Base-by-base conservation (phyloP, 2,329 filamentous ascomycete genomes). In the Akanthomyces uredinophilus region DNA sequence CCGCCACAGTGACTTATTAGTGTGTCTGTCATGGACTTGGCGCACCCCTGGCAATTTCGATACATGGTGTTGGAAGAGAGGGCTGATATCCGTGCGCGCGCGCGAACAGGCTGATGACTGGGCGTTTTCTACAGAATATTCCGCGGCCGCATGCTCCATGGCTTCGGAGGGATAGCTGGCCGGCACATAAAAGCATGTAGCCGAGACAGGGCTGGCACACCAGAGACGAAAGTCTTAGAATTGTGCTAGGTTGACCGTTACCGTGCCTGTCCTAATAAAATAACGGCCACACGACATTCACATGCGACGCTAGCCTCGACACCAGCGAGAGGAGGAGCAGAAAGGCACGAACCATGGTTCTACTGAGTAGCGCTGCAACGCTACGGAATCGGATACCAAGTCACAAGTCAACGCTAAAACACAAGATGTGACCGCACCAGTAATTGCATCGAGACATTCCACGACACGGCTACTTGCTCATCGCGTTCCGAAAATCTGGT, bases 31-130 rank as follows among this genome's bases (percentile, higher is more conserved):
- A 52, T 52, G 49, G 22, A 20, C 49, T 41, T 35, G 20, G 37
- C 35, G 13, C 37, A 39, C 35, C 6, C 52, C 29, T 29, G 43
- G 27, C 18, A 22, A 35, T 22, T 27, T 46, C 20, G 52, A 27
- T 24, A 41, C 37, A 44, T 44, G 6, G 32, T 35, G 32, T 8
- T 35, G 4, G 32, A 8, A 35, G 32, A 29, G 51, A 55, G 22
- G 52, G 39, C 52, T 32, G 39, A 43, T 18, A 55, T 55, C 52
- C 52, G 54, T 56, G 54, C 54, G 54, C 29, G 54, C 29, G 24
- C 5, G 22, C 22, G 13, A 29, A 24, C 39, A 27, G 37, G 14
- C 37, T n/a, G n/a, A n/a, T n/a, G n/a, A n/a, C n/a, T 8, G 16
- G 13, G 20, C 14, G 37, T 14, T 47, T 47, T 44, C 53, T 56